Base-by-base conservation (phyloP, 1,284 basidiomycete genomes). In the Irpex lacteus region DNA sequence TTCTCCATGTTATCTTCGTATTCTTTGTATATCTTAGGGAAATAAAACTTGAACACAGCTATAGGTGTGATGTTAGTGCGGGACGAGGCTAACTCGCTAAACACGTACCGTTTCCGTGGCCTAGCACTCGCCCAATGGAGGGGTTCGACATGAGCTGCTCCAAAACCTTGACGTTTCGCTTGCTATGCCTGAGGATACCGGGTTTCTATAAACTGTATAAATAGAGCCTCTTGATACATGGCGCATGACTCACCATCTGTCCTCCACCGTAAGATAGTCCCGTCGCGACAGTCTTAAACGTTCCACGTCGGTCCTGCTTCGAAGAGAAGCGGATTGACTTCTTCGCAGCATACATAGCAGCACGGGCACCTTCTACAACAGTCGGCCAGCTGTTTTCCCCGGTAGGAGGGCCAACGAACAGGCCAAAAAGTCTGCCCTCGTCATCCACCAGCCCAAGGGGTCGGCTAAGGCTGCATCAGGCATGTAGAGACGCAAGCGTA, bases 261-360 rank as follows among this genome's bases (percentile, higher is more conserved):
- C 65, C 65, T 5, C 62, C 63, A 8, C 65, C 65, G 19, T 59
- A 64, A 6, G 63, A 66, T 2, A 64, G 19, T 6, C 65, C 65
- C 1, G 21, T 15, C 9, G 55, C 21, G 3, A 61, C 21, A 21
- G 63, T 60, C 19, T 34, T 18, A 47, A 61, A 64, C 11, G 6
- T 5, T 4, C 59, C 63, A 19, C 44, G 40, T 5, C 55, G 52
- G 38, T 62, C 55, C 40, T 49, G 13, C 21, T 57, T 40, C 18
- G 21, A 11, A 21, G 18, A 13, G 13, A 36, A 36, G 4, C 55
- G 19, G n/a, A 57, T 19, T n/a, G 32, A 15, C 4, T 36, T 9
- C 19, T 26, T 59, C 37, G 38, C 9, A 11, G 21, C 11, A 13
- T 5, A 11, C 58, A 21, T 21, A 44, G 3, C 4, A 9, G 4